A percentile compares a stretch with the other conserved stretches of the same genome.
Evolutionary conservation across 108 stramenopile species (phyloP).

Genomic region (Pseudonitzschia multiseries): DNA sequence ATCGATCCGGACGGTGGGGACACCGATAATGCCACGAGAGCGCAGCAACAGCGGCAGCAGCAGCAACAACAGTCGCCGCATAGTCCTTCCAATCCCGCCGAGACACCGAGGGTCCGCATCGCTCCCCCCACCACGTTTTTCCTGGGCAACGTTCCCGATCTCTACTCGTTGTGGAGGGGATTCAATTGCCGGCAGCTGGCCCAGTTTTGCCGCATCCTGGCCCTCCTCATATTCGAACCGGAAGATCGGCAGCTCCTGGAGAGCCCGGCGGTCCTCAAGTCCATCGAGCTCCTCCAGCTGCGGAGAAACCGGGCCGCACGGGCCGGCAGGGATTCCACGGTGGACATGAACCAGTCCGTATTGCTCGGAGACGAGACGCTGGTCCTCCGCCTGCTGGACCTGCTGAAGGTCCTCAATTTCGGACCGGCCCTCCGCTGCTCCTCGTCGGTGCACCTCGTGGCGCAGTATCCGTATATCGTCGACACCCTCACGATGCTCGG

Average conservation of each 20-base stretch:
- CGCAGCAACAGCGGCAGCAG: neutral
- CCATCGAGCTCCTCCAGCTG: slow-evolving; percentile 76
- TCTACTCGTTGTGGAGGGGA: slow-evolving; percentile 55
- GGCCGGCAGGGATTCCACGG: slow-evolving; percentile 60
- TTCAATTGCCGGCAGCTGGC: slow-evolving; percentile 80
- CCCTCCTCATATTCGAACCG: slow-evolving; percentile 86
- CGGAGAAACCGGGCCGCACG: slow-evolving; percentile 71
- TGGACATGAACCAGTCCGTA: slow-evolving; percentile 83
- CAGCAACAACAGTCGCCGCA: too few relatives aligned
- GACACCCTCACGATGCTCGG: slow-evolving; percentile 65
- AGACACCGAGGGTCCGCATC: slow-evolving; percentile 27
- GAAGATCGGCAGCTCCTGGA: slow-evolving; percentile 86
- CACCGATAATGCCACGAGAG: neutral
- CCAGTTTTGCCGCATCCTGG: slow-evolving; percentile 84
- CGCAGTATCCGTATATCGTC: slow-evolving; percentile 60
- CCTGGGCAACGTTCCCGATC: slow-evolving; percentile 63
- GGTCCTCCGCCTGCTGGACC: slow-evolving; percentile 50
- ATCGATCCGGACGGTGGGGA: neutral
- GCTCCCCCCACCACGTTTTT: slow-evolving; percentile 52
- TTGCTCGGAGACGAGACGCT: slow-evolving; percentile 64
- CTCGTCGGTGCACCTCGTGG: slow-evolving; percentile 58
- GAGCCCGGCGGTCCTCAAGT: slow-evolving; percentile 65
- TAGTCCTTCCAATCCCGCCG: too few relatives aligned
- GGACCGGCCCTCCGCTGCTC: slow-evolving; percentile 54
- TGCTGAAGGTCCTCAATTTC: slow-evolving; percentile 79